Conservation (phyloP, 2,329 filamentous ascomycete species). For the Trichoderma semiorbis region DNA sequence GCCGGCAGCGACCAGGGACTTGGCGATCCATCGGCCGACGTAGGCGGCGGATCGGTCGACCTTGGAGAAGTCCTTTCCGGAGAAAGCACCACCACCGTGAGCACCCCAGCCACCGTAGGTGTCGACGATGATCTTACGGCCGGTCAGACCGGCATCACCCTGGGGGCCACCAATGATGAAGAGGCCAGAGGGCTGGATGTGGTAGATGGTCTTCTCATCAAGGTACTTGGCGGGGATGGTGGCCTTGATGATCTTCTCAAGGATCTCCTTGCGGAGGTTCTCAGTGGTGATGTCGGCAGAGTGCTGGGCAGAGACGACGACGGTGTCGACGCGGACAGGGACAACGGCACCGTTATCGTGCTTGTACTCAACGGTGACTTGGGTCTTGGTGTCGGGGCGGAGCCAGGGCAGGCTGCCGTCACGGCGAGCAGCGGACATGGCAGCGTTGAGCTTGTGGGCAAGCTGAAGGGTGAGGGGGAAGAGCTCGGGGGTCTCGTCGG, state of each 20-base stretch:
- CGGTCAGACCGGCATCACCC: conserved; percentile 97
- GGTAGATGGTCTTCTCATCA: conserved; percentile 91
- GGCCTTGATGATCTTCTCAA: conserved; percentile 95
- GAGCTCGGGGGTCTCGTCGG: conserved; percentile 96
- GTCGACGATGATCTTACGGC: conserved; percentile 99
- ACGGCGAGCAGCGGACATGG: conserved; percentile 86
- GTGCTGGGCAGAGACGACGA: conserved; percentile 96
- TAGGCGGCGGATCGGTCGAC: conserved; percentile 98
- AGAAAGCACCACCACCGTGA: conserved; percentile 99
- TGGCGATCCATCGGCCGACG: conserved; percentile 97
- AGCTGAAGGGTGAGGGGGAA: conserved; percentile 91
- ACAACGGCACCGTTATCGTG: conserved; percentile 93
- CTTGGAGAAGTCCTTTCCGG: conserved; percentile 99
- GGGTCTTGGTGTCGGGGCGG: conserved; percentile 98
- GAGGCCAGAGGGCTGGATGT: conserved; percentile 96
- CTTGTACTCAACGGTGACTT: conserved; percentile 98
- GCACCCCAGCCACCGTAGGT: conserved; percentile 99
- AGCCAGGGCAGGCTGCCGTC: conserved; percentile 90
- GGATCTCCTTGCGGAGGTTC: conserved; percentile 88
- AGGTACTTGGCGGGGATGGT: conserved; percentile 91
- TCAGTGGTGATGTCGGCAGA: conserved; percentile 83
- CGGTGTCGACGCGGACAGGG: conserved; percentile 88
- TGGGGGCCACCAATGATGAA: conserved; percentile 99
- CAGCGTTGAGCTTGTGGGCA: conserved; percentile 94
- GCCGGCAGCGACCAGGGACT: conserved; percentile 87